Percentiles rank a stretch among this genome's conserved stretches.
These are phyloP conservation scores for Nigrograna mackinnonii DNA, from an alignment of 2,329 filamentous ascomycete genomes.

Conservation along the genomic window DNA sequence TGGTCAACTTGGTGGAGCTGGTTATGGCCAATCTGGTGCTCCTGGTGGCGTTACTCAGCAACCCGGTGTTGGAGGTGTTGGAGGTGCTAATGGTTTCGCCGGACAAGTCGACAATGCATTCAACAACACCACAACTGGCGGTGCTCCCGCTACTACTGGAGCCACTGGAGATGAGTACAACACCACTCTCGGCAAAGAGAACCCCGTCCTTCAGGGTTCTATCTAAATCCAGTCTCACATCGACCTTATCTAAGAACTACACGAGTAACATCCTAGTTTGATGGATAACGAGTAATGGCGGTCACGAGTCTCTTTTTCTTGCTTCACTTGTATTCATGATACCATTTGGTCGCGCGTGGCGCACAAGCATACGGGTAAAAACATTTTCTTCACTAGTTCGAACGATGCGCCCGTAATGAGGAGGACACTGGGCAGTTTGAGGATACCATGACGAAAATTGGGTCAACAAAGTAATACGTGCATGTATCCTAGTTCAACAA, in stretches of 20 bases:
- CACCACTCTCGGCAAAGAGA: slow-evolving; percentile 46
- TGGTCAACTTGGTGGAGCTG: slow-evolving; percentile 10
- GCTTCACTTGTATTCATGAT: slow-evolving; percentile 22
- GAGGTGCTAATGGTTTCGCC: slow-evolving; percentile 32
- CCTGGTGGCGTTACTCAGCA: slow-evolving; percentile 9
- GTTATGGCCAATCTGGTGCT: background rate
- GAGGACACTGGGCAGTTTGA: too few species aligned
- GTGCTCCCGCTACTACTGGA: background rate
- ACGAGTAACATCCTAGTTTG: slow-evolving; percentile 2
- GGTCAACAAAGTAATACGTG: too few species aligned
- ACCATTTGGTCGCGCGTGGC: slow-evolving; percentile 29
- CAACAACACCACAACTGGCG: slow-evolving; percentile 11
- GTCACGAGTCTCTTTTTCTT: slow-evolving; percentile 16
- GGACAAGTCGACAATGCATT: slow-evolving; percentile 52
- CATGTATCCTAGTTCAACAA: too few species aligned
- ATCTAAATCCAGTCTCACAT: slow-evolving; percentile 25
- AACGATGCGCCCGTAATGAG: background rate
- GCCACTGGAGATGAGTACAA: slow-evolving; percentile 20
- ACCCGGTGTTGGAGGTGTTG: slow-evolving; percentile 5
- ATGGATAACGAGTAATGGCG: slow-evolving; percentile 16
- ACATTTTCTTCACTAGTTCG: slow-evolving; percentile 1
- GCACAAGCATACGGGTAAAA: slow-evolving; percentile 23
- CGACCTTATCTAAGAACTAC: background rate
- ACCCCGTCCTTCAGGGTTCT: slow-evolving; percentile 47
- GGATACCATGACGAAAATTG: too few species aligned